phyloP scores from a whole-genome alignment of 179 eudicot genomes.

The Nepenthes alata region DNA sequence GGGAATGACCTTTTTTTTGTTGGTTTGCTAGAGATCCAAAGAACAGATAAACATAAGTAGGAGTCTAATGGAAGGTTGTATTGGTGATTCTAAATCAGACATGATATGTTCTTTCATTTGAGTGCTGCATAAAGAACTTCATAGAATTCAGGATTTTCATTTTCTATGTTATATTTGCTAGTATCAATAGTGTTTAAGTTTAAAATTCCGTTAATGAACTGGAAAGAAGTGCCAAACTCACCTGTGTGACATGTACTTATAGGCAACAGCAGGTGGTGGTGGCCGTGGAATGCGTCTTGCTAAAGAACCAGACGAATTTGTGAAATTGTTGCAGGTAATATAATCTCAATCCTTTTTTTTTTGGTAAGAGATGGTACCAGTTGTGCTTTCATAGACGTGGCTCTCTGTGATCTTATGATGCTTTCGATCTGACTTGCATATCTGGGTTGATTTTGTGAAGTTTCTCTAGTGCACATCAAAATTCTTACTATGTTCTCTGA shows the following conservation, averaged over 20 bases:
- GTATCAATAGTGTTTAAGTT: too few relatives aligned
- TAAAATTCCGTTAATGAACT: background rate
- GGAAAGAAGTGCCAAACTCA: background rate
- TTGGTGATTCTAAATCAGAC: too few relatives aligned
- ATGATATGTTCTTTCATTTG: too few relatives aligned
- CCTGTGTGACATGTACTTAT: constrained; percentile 4
- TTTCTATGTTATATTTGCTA: too few relatives aligned
- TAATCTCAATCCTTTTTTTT: background rate
- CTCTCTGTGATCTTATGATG: background rate
- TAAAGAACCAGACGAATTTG: constrained; percentile 84
- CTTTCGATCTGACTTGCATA: background rate
- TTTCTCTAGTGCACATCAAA: background rate
- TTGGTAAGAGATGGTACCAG: background rate
- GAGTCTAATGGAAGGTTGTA: too few relatives aligned
- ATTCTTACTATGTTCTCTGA: background rate
- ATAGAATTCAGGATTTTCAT: too few relatives aligned
- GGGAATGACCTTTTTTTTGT: too few relatives aligned
- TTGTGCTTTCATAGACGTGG: background rate
- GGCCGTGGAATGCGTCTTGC: constrained; percentile 99
- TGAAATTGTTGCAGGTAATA: constrained; percentile 84
- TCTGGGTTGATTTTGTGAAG: background rate
- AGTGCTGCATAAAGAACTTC: too few relatives aligned
- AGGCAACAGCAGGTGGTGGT: constrained; percentile 99
- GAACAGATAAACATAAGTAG: too few relatives aligned
- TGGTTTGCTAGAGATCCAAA: too few relatives aligned